Percentiles rank a stretch among this genome's conserved stretches.
phyloP scores from a whole-genome alignment of 805 yeast genomes.

The Suhomyces sp. region DNA sequence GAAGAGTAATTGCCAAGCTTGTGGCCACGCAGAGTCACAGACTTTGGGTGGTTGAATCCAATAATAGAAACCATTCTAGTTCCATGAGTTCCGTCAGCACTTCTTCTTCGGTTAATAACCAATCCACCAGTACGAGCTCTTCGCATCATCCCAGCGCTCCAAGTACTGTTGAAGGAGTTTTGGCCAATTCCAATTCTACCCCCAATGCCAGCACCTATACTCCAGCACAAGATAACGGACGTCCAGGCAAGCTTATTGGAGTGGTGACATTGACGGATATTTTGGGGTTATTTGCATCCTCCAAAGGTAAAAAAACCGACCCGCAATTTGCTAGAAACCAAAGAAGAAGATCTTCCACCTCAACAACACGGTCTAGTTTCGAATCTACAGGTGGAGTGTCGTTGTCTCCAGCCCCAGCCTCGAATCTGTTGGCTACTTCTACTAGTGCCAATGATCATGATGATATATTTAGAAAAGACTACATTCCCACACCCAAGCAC shows the following conservation, averaged over 20 bases:
- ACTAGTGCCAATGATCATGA: constrained; percentile 1
- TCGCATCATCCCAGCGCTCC: not conserved
- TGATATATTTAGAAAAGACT: constrained; percentile 5
- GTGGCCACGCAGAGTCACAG: constrained; percentile 95
- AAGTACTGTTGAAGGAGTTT: not conserved
- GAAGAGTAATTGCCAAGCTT: constrained; percentile 86
- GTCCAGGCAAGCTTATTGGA: constrained; percentile 83
- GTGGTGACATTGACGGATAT: constrained; percentile 92
- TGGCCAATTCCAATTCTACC: not conserved
- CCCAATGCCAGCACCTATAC: not conserved
- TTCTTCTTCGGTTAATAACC: not conserved
- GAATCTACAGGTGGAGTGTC: constrained; percentile 4
- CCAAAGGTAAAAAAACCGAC: constrained; percentile 66
- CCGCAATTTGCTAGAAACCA: constrained; percentile 87
- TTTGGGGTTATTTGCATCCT: constrained; percentile 71
- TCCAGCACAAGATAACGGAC: constrained; percentile 30
- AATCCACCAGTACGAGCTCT: not conserved
- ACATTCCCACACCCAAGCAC: constrained; percentile 1
- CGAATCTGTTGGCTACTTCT: not conserved
- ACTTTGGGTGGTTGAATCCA: constrained; percentile 68
- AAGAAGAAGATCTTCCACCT: constrained; percentile 62
- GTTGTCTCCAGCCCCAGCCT: not conserved
- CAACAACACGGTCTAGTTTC: constrained; percentile 20
- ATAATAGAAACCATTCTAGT: constrained; percentile 10
- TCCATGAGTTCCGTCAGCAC: constrained; percentile 5